Evolutionary conservation across 805 yeast species (phyloP), one percentile per base, ranked within the genome.

Genomic region (Kuraishia capsulata): DNA sequence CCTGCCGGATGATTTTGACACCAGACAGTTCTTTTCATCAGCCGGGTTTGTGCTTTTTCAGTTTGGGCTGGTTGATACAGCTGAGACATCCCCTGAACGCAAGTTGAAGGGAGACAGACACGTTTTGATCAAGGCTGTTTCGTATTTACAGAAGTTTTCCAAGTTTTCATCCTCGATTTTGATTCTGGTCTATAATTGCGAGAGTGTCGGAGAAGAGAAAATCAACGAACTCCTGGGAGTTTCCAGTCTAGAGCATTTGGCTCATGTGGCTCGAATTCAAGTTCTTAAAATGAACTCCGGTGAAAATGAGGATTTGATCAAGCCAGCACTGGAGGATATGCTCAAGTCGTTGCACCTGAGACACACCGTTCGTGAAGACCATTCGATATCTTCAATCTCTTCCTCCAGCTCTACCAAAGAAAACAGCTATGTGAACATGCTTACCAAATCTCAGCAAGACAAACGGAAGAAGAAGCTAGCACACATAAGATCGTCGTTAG

Each of bases 41-140:
- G 52, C 70, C 4, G 61, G 69, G 1, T 64, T 72, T 38, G 39
- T 78, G 4, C 44, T 78, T 3, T 62, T 76, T 47, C 78, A 75
- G 44, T 64, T 78, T 44, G 83, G 83, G 3, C 47, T 68, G 19
- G 47, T 59, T 2, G 48, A 53, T 19, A 19, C 34, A 11, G 9
- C 21, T 4, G 31, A 13, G 9, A 6, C 8, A 11, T 11, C 31
- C 14, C 8, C 14, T 9, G 31, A 28, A 13, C 8, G 14, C 8
- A 11, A 9, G 17, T 17, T 28, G 31, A 28, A 14, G 31, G 13
- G 17, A 5, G 31, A 14, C 17, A 9, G 31, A 11, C 8, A 28
- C 6, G 31, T 28, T 13, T 17, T 28, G 14, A 11, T 5, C 13
- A 6, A 8, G 17, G 31, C 14, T 6, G 31, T 28, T 11, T 28